Evolutionary conservation across 176 grass and related monocot species (phyloP), one percentile per base, ranked within the genome.

Genomic region (Guadua angustifolia): DNA sequence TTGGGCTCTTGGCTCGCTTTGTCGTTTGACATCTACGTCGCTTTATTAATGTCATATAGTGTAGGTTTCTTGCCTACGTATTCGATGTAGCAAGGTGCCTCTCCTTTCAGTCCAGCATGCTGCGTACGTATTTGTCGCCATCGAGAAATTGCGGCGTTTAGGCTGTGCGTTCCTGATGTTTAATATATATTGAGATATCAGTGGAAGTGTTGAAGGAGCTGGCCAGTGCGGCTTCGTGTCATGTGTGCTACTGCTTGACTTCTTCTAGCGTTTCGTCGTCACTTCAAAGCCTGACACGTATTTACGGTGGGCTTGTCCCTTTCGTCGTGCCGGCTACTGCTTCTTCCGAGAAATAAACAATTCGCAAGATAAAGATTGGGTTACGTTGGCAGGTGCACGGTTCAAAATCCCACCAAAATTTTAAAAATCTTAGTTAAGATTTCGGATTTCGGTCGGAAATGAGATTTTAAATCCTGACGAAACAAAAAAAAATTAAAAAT

Each of bases 71-170:
- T 11, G 63, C 39, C n/a, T 56, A n/a, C 61, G 70, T 57, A 40
- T 33, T 68, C 22, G 36, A 22, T 18, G 17, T 7, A 36, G 45
- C 11, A 13, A 46, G 11, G 45, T 11, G 2, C 45, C 45, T 16
- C 66, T 73, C 10, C 9, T 40, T 1, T 59, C 50, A 19, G 63
- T 44, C 62, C 22, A n/a, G 29, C 29, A 29, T 29, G 29, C 29
- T 29, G 29, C 29, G 22, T 35, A 29, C 13, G 65, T 72, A 2
- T 21, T 73, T 64, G 84, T 79, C 84, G 42, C 25, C 21, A 52
- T 79, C 62, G 53, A 79, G 84, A 79, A 79, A 79, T n/a, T 26
- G 53, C 53, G 66, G 43, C 75, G 65, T 22, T 17, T 7, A 45
- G 82, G 18, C 22, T 36, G 25, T 17, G 52, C 32, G 21, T 13